These are phyloP conservation scores for Akanthomyces lecanii DNA, from an alignment of 2,329 filamentous ascomycete genomes.

Conservation along the genomic window DNA sequence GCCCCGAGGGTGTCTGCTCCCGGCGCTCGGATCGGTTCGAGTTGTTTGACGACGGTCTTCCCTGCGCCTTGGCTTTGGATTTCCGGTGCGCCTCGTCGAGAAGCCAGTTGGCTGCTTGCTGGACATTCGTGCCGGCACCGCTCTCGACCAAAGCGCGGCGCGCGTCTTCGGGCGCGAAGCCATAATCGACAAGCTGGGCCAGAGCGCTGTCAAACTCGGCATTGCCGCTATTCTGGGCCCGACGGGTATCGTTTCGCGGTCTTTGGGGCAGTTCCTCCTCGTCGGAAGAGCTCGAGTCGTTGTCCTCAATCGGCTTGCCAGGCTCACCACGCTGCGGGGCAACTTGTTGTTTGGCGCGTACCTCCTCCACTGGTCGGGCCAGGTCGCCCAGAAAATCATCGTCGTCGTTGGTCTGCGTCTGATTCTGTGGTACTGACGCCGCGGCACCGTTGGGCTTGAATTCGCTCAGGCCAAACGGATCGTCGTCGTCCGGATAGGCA, in stretches of 20 bases:
- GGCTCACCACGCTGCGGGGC: conserved; percentile 43
- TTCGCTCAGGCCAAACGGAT: conserved; percentile 77
- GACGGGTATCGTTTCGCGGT: conserved; percentile 21
- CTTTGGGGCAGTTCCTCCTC: conserved; percentile 30
- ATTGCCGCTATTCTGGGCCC: conserved; percentile 26
- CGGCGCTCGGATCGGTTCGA: conserved; percentile 21
- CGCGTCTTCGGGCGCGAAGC: conserved; percentile 84
- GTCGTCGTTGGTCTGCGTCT: conserved; percentile 43
- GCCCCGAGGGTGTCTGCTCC: conserved; percentile 27
- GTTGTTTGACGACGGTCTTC: conserved; percentile 44
- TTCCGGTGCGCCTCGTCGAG: conserved; percentile 87
- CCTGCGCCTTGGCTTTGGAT: conserved; percentile 66
- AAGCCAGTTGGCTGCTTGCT: conserved; percentile 83
- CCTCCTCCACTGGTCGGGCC: conserved; percentile 60
- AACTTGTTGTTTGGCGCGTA: conserved; percentile 45
- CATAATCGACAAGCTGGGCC: conserved; percentile 89
- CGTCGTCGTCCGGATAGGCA: conserved; percentile 62
- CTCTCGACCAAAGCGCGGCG: conserved; percentile 74
- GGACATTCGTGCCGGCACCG: conserved; percentile 73
- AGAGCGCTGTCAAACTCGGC: conserved; percentile 68
- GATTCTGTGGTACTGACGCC: conserved; percentile 25
- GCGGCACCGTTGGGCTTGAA: conserved; percentile 43
- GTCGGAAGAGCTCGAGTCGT: conserved; percentile 44
- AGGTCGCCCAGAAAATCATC: conserved; percentile 64
- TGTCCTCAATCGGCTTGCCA: conserved; percentile 52